Conservation (phyloP, 202 grass and related monocot species). For the Miscanthus sacchariflorus region DNA sequence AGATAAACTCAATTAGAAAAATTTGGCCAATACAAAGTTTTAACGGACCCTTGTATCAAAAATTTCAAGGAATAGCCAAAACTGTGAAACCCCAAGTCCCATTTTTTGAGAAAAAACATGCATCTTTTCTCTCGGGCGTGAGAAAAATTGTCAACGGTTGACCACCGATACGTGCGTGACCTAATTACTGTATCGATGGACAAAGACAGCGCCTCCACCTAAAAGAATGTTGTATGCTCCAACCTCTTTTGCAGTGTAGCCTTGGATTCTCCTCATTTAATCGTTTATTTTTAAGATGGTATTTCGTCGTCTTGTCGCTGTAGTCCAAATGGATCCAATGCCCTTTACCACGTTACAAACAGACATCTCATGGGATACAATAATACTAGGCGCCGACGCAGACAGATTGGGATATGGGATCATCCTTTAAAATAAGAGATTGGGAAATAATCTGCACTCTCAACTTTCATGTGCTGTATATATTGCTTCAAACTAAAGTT, state of each 20-base stretch:
- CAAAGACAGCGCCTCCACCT: background rate
- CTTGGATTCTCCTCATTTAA: constrained; percentile 43
- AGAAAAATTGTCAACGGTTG: background rate
- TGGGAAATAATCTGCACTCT: background rate
- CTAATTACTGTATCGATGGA: background rate
- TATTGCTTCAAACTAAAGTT: background rate
- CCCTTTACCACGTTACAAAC: constrained; percentile 43
- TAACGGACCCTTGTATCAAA: too few species aligned
- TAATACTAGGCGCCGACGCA: background rate
- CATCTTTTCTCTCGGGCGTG: background rate
- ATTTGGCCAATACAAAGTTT: too few species aligned
- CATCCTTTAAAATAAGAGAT: background rate
- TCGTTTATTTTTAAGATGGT: background rate
- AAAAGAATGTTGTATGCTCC: constrained; percentile 19
- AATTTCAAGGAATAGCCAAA: background rate
- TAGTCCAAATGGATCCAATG: constrained; percentile 13
- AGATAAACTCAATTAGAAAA: too few species aligned
- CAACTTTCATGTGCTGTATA: background rate
- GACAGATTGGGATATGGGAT: background rate
- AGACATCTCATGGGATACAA: constrained; percentile 6
- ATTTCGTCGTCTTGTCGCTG: constrained; percentile 33
- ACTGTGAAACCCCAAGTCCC: background rate
- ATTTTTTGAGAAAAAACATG: background rate
- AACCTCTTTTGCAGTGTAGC: background rate
- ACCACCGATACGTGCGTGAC: background rate